Evolutionary conservation across 2,329 filamentous ascomycete species (phyloP).

Genomic region (Clathrospora elynae): DNA sequence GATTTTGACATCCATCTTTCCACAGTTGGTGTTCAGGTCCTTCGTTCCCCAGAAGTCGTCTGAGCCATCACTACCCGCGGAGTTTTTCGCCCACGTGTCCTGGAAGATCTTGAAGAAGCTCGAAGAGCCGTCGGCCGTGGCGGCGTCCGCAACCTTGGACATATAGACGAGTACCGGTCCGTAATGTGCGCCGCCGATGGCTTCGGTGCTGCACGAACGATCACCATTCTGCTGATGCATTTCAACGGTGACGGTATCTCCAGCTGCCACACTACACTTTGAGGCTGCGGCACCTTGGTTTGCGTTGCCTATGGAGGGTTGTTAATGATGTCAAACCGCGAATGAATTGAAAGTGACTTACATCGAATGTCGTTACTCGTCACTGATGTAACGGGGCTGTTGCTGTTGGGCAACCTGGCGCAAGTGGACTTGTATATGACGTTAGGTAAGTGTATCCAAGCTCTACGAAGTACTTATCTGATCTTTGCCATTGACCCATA

Average conservation of each 20-base stretch:
- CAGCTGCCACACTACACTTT: conserved; percentile 55
- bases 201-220: conserved; percentile 54
- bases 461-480: conserved; percentile 21
- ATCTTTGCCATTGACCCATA: conserved; percentile 42
- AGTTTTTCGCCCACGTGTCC: conserved; percentile 56
- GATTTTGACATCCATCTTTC: conserved; percentile 59
- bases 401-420: conserved; percentile 44
- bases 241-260: conserved; percentile 52
- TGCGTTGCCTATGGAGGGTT: conserved; percentile 23
- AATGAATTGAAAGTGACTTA: conserved; percentile 2
- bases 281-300: conserved; percentile 41
- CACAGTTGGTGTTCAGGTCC: conserved; percentile 53
- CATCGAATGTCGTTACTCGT: conserved; percentile 60
- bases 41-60: conserved; percentile 58
- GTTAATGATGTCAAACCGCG: conserved; percentile 3
- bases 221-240: conserved; percentile 60
- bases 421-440: conserved; percentile 24
- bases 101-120: conserved; percentile 65
- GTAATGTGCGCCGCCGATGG: conserved; percentile 43
- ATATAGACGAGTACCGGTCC: conserved; percentile 48
- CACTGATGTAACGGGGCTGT: conserved; percentile 53
- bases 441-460: conserved; percentile 7
- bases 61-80: conserved; percentile 47
- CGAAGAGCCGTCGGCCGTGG: conserved; percentile 57
- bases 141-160: conserved; percentile 52